These are phyloP conservation scores for Aphanoascus verrucosus DNA, from an alignment of 2,329 filamentous ascomycete species.

Conservation along the genomic window DNA sequence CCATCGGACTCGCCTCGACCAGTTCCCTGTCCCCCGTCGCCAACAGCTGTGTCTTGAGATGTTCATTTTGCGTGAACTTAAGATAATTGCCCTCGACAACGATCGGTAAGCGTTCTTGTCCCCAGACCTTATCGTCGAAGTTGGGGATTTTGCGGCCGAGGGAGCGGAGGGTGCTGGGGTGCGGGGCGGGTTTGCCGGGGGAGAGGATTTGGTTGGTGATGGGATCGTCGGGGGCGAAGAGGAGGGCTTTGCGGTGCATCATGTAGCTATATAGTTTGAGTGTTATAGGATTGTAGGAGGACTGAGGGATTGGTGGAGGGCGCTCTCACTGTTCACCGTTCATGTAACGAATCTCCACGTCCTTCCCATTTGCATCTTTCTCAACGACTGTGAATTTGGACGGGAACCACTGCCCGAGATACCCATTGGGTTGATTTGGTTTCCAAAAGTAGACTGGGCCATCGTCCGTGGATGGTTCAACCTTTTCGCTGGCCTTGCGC, in stretches of 20 bases:
- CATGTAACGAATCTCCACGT: conserved; percentile 13
- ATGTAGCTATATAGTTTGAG: too few species aligned
- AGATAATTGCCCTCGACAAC: conserved; percentile 26
- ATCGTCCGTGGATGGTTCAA: neutral
- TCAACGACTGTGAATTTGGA: conserved; percentile 15
- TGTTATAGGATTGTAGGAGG: neutral
- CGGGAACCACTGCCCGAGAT: conserved; percentile 20
- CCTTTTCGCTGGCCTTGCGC: neutral
- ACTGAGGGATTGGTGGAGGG: neutral
- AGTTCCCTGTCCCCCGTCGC: conserved; percentile 24
- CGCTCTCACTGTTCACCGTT: conserved; percentile 17
- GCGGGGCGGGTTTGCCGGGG: conserved; percentile 19
- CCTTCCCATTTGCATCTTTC: neutral
- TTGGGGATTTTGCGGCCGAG: conserved; percentile 26
- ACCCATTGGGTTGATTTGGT: conserved; percentile 18
- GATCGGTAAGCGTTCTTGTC: conserved; percentile 20
- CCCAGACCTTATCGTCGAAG: conserved; percentile 25
- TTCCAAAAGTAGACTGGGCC: conserved; percentile 20
- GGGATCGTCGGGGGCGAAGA: conserved; percentile 23
- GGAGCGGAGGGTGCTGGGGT: conserved; percentile 17
- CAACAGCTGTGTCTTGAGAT: conserved; percentile 21
- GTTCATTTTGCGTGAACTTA: conserved; percentile 26
- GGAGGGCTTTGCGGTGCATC: conserved; percentile 29
- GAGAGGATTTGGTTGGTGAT: conserved; percentile 23
- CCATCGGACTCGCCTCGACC: conserved; percentile 29